Evolutionary conservation across 2,329 filamentous ascomycete species (phyloP).

Genomic region (Fusarium sulawesiense): DNA sequence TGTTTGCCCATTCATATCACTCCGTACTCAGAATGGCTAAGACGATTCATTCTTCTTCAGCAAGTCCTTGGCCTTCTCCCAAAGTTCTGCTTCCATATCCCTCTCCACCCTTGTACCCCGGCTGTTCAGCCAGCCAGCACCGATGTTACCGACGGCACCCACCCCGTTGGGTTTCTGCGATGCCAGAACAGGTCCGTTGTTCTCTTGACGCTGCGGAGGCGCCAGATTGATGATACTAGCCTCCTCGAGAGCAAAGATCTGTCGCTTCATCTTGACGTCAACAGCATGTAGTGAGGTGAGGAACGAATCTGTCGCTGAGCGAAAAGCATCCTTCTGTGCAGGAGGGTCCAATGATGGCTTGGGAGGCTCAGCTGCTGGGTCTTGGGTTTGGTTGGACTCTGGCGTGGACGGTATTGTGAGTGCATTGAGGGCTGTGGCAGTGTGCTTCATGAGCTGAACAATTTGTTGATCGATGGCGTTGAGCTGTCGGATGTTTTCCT

Average conservation of each 20-base stretch:
- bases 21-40: no score
- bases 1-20: not conserved
- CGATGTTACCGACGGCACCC: conserved; percentile 71
- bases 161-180: conserved; percentile 66
- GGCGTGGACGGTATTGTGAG: conserved; percentile 52
- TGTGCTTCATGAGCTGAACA: conserved; percentile 56
- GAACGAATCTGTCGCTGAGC: conserved; percentile 72
- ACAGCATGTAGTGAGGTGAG: conserved; percentile 78
- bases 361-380: conserved; percentile 28
- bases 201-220: conserved; percentile 49
- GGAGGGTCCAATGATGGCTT: conserved; percentile 54
- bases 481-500: conserved; percentile 84
- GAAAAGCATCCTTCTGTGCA: conserved; percentile 67
- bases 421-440: conserved; percentile 59
- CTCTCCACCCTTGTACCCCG: conserved; percentile 83
- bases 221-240: conserved; percentile 74
- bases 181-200: conserved; percentile 53
- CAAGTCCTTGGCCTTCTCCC: conserved; percentile 61
- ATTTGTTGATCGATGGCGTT: conserved; percentile 77
- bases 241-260: conserved; percentile 82
- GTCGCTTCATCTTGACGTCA: conserved; percentile 75
- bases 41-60: conserved; percentile 49
- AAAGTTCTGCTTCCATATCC: conserved; percentile 85
- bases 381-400: conserved; percentile 7
- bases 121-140: conserved; percentile 91